Conservation (phyloP, 169 alveolate genomes). For the Plasmodium billcollinsi region DNA sequence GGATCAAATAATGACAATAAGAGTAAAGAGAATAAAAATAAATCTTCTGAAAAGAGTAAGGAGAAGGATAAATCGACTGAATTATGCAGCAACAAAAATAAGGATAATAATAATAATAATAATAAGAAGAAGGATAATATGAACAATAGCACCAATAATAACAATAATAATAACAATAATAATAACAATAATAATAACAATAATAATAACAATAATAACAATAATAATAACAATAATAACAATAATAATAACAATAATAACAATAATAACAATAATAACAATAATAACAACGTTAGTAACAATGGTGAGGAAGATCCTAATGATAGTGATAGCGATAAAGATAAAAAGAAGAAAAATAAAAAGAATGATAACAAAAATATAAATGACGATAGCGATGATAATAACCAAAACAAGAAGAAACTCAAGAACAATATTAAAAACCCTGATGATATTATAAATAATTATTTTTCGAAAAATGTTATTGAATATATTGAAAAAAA, state of each 20-base stretch:
- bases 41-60: neutral
- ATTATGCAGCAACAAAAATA: neutral
- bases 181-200: constrained; percentile 2
- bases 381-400: neutral
- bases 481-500: constrained; percentile 41
- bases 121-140: neutral
- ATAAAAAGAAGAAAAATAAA: neutral
- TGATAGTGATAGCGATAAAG: neutral
- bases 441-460: constrained; percentile 26
- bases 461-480: constrained; percentile 44
- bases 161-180: neutral
- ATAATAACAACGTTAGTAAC: neutral
- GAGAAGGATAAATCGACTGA: neutral
- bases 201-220: neutral
- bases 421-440: neutral
- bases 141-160: neutral
- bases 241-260: constrained; percentile 1
- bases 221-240: neutral
- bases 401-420: neutral
- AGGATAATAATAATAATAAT: neutral
- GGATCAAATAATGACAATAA: neutral
- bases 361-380: neutral
- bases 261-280: neutral
- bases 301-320: neutral
- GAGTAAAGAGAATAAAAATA: neutral